Conservation (phyloP, 257 asterid species). For the Coffea canephora region DNA sequence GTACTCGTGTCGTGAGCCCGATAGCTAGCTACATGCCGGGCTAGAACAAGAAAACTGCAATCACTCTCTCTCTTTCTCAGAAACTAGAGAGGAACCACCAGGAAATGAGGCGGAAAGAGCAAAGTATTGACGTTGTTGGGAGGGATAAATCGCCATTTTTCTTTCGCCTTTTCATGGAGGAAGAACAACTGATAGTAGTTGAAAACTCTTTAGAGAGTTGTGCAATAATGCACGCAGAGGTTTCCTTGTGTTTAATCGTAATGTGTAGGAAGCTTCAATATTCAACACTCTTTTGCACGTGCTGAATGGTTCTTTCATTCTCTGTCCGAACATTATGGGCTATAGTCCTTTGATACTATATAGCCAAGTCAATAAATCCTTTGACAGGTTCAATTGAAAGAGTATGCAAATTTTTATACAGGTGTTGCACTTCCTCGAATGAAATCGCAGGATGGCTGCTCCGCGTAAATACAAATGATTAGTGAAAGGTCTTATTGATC, state of each 20-base stretch:
- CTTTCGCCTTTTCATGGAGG: too few species aligned
- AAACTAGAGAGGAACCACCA: not conserved
- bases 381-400: not conserved
- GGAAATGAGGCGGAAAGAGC: constrained; percentile 11
- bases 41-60: not conserved
- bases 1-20: too few species aligned
- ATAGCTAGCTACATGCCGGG: too few species aligned
- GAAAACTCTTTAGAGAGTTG: not conserved
- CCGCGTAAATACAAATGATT: not conserved
- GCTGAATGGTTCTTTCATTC: constrained; percentile 1
- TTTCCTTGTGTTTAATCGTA: not conserved
- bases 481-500: not conserved
- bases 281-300: not conserved
- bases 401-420: not conserved
- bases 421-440: not conserved
- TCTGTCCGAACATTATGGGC: not conserved
- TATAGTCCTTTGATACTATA: too few species aligned
- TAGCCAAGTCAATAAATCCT: not conserved
- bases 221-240: not conserved
- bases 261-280: not conserved
- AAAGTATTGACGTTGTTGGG: too few species aligned
- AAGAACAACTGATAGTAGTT: too few species aligned
- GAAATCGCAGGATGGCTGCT: not conserved
- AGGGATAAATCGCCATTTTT: too few species aligned
- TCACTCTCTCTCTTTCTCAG: not conserved